A percentile compares a stretch with the other conserved stretches of the same genome.
These are phyloP conservation scores for Strigomonas oncopelti DNA, from an alignment of 208 protist genomes.

Conservation along the genomic window DNA sequence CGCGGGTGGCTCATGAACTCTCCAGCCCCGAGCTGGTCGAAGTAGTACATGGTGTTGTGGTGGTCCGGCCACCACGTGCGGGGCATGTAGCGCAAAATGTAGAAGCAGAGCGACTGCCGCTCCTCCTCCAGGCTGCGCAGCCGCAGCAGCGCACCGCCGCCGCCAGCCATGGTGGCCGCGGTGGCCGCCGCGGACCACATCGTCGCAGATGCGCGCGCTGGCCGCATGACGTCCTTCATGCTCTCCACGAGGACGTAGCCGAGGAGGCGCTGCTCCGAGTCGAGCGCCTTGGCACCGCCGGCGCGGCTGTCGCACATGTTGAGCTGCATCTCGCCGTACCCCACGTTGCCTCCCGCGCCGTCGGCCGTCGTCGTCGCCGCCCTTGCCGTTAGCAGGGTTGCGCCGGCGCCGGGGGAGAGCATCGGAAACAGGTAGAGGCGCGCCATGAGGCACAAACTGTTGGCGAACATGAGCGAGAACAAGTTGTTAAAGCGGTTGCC, in stretches of 20 bases:
- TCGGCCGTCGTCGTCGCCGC: no score
- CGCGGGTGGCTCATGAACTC: background rate
- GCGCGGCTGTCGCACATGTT: background rate
- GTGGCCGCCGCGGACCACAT: background rate
- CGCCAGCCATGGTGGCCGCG: background rate
- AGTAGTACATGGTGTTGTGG: background rate
- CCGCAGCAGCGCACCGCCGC: background rate
- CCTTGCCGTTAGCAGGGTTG: no score
- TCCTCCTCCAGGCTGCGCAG: background rate
- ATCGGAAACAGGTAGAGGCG: background rate
- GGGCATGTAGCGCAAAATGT: background rate
- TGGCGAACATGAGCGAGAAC: background rate
- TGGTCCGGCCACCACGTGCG: background rate
- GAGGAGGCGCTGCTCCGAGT: background rate
- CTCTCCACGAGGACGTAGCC: background rate
- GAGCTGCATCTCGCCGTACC: background rate
- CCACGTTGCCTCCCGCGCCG: no score
- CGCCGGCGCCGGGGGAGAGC: no score
- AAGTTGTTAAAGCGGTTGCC: background rate
- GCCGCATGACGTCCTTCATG: background rate
- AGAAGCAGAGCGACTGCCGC: background rate
- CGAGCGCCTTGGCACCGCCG: background rate
- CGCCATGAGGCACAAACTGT: background rate
- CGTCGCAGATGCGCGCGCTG: no score
- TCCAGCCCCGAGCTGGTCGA: background rate